Evolutionary conservation across 768 basidiomycete species (phyloP).

Genomic region (Suillus decipiens): DNA sequence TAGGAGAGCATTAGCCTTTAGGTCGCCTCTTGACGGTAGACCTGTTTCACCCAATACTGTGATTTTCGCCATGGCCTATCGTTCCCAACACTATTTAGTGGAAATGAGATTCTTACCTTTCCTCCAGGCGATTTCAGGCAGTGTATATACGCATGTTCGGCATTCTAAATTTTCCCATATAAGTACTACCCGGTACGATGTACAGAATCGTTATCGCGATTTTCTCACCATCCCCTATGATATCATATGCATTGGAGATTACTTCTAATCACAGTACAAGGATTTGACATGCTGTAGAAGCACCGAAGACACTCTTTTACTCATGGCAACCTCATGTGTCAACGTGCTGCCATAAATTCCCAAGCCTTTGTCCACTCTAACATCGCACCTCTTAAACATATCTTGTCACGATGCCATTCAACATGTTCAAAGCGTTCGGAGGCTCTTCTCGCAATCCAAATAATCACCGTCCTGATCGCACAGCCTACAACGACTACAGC

Average conservation of each 20-base stretch:
- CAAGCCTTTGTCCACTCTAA: slow-evolving; percentile 14
- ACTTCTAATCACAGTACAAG: not conserved
- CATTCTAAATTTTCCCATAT: not conserved
- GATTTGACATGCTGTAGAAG: slow-evolving; percentile 5
- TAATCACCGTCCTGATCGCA: slow-evolving; percentile 25
- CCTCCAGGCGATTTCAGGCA: not conserved
- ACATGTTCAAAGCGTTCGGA: slow-evolving; percentile 38
- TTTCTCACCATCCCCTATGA: not conserved
- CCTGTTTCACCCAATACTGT: not conserved
- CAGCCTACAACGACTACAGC: slow-evolving; percentile 27
- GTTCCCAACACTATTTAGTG: not conserved
- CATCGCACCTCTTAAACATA: slow-evolving; percentile 19
- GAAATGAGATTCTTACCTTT: not conserved
- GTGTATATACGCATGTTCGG: not conserved
- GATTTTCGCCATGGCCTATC: not conserved
- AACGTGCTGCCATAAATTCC: slow-evolving; percentile 29
- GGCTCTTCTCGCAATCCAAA: slow-evolving; percentile 31
- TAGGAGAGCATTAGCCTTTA: slow-evolving; percentile 43
- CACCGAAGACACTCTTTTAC: slow-evolving; percentile 7
- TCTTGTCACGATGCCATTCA: slow-evolving; percentile 36
- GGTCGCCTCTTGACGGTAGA: not conserved
- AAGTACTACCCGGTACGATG: not conserved
- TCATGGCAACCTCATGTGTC: slow-evolving; percentile 30
- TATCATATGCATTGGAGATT: not conserved
- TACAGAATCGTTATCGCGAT: not conserved